Evolutionary conservation across 352 stramenopile genomes (phyloP).

Genomic region (Pythium folliculosum): DNA sequence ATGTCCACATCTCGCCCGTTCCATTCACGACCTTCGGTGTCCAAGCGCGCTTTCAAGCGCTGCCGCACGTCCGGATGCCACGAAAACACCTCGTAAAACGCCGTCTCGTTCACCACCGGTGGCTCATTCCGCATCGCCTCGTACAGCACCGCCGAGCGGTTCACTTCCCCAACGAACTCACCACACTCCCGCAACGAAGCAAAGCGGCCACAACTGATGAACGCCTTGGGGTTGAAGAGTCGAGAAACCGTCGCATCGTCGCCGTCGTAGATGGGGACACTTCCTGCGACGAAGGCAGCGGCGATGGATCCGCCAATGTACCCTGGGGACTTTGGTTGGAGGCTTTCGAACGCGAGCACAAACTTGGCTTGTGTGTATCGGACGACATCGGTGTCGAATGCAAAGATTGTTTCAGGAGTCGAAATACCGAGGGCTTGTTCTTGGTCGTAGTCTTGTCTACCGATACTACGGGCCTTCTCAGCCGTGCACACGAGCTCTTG

Average conservation of each 20-base stretch:
- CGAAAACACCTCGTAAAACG: slow-evolving; percentile 40
- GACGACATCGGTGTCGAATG: background rate
- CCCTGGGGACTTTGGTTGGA: slow-evolving; percentile 20
- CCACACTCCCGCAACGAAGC: slow-evolving; percentile 36
- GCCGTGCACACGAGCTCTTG: background rate
- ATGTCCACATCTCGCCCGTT: no score
- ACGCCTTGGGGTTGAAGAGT: slow-evolving; percentile 49
- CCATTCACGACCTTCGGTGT: no score
- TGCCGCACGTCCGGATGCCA: slow-evolving; percentile 42
- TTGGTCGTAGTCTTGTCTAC: background rate
- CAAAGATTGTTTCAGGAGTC: background rate
- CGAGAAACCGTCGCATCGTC: slow-evolving; percentile 35
- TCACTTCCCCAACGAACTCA: slow-evolving; percentile 33
- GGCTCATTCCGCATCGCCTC: slow-evolving; percentile 29
- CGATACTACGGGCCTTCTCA: background rate
- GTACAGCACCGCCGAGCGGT: slow-evolving; percentile 35
- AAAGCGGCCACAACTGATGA: slow-evolving; percentile 49
- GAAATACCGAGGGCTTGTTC: background rate
- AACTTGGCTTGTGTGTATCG: slow-evolving; percentile 41
- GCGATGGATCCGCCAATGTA: slow-evolving; percentile 62
- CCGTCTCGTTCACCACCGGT: slow-evolving; percentile 32
- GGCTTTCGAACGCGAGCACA: slow-evolving; percentile 62
- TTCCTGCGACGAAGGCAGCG: slow-evolving; percentile 54
- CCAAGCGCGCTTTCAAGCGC: background rate
- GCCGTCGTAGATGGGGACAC: slow-evolving; percentile 54